Percentiles rank a stretch among this genome's conserved stretches.
phyloP scores from a whole-genome alignment of 306 rosid genomes.

The Cercis canadensis region DNA sequence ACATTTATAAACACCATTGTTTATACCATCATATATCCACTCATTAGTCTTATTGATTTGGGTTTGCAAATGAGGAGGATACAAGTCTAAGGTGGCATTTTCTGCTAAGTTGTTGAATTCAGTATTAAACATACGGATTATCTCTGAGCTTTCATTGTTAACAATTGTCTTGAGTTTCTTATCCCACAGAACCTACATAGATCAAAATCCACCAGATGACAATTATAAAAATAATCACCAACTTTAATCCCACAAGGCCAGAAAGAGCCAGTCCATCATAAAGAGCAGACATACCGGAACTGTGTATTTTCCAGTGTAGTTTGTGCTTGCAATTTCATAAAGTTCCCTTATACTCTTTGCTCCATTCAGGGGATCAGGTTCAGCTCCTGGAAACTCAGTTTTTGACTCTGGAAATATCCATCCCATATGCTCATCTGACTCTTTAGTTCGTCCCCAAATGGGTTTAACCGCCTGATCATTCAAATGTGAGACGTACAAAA shows the following conservation, averaged over 20 bases:
- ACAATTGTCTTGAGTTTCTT: conserved; percentile 89
- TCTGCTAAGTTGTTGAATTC: conserved; percentile 81
- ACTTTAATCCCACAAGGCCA: conserved; percentile 11
- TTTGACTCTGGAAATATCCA: conserved; percentile 80
- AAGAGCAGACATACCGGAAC: conserved; percentile 70
- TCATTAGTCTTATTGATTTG: conserved; percentile 71
- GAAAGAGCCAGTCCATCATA: conserved; percentile 23
- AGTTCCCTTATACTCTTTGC: conserved; percentile 81
- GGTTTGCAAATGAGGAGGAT: conserved; percentile 73
- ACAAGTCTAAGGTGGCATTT: conserved; percentile 73
- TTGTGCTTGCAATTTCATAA: conserved; percentile 82
- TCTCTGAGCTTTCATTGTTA: conserved; percentile 89
- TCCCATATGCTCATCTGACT: conserved; percentile 78
- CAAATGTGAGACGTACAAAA: conserved; percentile 7
- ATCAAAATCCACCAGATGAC: conserved; percentile 31
- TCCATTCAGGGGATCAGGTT: conserved; percentile 83
- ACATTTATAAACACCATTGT: conserved; percentile 91
- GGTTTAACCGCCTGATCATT: conserved; percentile 73
- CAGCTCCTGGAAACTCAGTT: conserved; percentile 71
- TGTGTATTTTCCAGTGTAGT: conserved; percentile 80
- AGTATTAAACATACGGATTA: conserved; percentile 87
- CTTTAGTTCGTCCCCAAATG: conserved; percentile 80
- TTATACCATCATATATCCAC: conserved; percentile 71
- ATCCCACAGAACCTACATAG: conserved; percentile 86
- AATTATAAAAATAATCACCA: conserved; percentile 1